phyloP scores from a whole-genome alignment of 139 green algal genomes.

The Chlorella vulgaris region DNA sequence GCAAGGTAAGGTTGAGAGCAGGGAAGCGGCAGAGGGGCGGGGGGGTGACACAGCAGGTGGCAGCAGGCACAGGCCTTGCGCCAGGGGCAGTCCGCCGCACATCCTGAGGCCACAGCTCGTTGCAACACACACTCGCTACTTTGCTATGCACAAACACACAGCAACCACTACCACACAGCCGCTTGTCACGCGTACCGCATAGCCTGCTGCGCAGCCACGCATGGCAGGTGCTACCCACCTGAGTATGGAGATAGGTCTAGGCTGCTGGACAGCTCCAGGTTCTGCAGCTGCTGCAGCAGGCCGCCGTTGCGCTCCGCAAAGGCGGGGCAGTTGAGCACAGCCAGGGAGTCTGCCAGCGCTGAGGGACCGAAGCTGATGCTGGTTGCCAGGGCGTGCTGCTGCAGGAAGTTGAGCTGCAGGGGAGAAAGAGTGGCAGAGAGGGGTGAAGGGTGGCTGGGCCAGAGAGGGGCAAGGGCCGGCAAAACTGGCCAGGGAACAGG shows the following conservation, averaged over 20 bases:
- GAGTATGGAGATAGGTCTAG: conserved; percentile 24
- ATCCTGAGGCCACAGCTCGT: no score
- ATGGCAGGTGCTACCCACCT: not conserved
- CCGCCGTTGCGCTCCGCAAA: conserved; percentile 22
- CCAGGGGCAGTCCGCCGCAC: no score
- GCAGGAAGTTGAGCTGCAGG: conserved; percentile 22
- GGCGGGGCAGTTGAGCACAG: conserved; percentile 23
- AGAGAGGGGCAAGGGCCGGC: no score
- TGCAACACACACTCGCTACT: no score
- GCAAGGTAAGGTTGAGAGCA: not conserved
- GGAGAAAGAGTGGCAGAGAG: not conserved
- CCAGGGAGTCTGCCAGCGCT: not conserved
- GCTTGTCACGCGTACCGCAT: no score
- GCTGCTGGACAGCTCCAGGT: not conserved
- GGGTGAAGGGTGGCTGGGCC: not conserved
- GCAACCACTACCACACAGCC: no score
- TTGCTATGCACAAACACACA: no score
- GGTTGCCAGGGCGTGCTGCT: conserved; percentile 19
- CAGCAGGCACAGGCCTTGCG: no score
- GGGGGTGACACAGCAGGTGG: no score
- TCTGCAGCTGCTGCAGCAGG: conserved; percentile 11
- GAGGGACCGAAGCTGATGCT: conserved; percentile 5
- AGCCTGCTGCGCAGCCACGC: no score
- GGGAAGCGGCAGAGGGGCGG: no score
- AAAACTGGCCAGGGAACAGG: no score